Conservation (phyloP, 176 grass and related monocot species). For the Zizania latifolia region DNA sequence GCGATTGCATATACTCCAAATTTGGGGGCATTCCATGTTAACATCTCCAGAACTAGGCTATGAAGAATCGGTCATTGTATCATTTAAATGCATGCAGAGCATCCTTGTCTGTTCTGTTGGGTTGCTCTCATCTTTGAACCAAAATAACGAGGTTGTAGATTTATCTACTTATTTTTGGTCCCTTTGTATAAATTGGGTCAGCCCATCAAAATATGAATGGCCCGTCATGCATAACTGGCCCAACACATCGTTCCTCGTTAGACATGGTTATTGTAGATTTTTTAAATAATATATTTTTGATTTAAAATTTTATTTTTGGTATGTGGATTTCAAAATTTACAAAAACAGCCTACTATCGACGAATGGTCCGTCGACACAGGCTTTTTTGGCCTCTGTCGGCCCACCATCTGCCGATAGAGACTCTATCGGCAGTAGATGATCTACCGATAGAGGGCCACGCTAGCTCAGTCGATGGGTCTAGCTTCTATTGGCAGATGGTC, state of each 20-base stretch:
- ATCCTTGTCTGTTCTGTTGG: not conserved
- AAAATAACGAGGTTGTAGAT: not conserved
- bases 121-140: not conserved
- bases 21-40: too few relatives aligned
- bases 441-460: too few relatives aligned
- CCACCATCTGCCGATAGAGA: too few relatives aligned
- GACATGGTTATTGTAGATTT: not conserved
- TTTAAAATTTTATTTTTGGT: too few relatives aligned
- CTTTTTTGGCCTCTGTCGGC: too few relatives aligned
- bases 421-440: too few relatives aligned
- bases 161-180: not conserved
- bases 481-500: too few relatives aligned
- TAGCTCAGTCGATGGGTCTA: too few relatives aligned
- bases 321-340: too few relatives aligned
- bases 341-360: too few relatives aligned
- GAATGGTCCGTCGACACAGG: too few relatives aligned
- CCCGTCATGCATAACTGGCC: not conserved
- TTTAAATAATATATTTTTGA: too few relatives aligned
- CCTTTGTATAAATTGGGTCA: not conserved
- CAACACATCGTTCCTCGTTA: not conserved
- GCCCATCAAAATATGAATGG: conserved; percentile 4
- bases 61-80: not conserved
- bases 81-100: not conserved
- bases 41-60: not conserved
- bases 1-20: conserved; percentile 12